Conservation (phyloP, 148 eudicot species). For the Amaranthus palmeri region DNA sequence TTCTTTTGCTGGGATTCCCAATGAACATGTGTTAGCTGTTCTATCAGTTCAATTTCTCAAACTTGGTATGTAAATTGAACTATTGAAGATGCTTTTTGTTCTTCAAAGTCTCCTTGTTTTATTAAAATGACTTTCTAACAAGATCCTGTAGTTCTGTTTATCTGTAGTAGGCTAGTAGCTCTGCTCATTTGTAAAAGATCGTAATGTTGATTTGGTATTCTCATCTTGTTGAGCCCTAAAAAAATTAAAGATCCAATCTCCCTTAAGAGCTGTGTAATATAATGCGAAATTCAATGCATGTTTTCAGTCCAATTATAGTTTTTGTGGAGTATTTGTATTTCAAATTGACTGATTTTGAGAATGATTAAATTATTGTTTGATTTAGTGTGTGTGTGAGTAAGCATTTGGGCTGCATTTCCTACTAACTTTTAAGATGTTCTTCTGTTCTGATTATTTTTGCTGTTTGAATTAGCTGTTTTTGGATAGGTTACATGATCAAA, state of each 20-base stretch:
- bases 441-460: too few relatives aligned
- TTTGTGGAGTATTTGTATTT: neutral
- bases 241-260: neutral
- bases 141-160: too few relatives aligned
- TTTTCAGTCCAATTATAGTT: neutral
- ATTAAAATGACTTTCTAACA: neutral
- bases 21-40: conserved; percentile 50
- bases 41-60: conserved; percentile 63
- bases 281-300: neutral
- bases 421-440: too few relatives aligned
- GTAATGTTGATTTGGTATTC: neutral
- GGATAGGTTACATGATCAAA: too few relatives aligned
- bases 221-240: neutral
- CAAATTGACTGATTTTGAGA: neutral
- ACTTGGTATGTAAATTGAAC: conserved; percentile 51
- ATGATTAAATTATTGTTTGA: neutral
- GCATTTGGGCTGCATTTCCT: neutral
- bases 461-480: too few relatives aligned
- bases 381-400: neutral
- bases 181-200: neutral
- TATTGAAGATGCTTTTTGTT: conserved; percentile 4
- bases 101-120: neutral
- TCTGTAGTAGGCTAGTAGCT: neutral
- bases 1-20: conserved; percentile 39
- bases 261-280: neutral